Evolutionary conservation across 2,329 filamentous ascomycete genomes (phyloP), one percentile per base, ranked within the genome.

Genomic region (Colletotrichum eleusines): DNA sequence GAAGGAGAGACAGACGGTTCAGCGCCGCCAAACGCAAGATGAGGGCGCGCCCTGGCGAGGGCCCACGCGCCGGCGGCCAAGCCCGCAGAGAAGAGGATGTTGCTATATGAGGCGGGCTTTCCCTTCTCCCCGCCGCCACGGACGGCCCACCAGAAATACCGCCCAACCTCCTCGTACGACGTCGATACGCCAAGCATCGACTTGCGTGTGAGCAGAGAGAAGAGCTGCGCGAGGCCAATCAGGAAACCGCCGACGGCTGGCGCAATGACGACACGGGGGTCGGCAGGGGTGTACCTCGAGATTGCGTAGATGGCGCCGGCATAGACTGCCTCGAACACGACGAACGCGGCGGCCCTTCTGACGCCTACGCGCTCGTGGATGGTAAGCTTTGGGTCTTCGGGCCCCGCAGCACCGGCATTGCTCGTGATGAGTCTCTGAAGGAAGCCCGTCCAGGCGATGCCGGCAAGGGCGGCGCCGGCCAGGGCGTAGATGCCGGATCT

Each of bases 111-210:
- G 18, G 74, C 77, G 20, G 79, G 80, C 63, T 76, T 76, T 9
- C 70, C 71, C 63, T 68, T 66, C 57, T 69, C 60, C 5, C 72
- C 73, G 23, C 76, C 77, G 23, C 80, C 78, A 12, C 77, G 73
- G 54, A 80, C 62, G 2, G 84, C 51, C 76, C 82, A 83, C 81
- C 84, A 86, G 72, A 90, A 82, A 73, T 85, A 83, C 64, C 85
- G 84, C 11, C 89, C 90, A 6, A 86, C 73, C 74, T 92, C 89
- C 75, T 91, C 88, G 74, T 89, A 92, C 0, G 86, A 86, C 1
- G 83, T 83, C 3, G 90, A 92, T 2, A 90, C 86, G 7, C 90
- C 90, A 4, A 93, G 77, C 69, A 90, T 83, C 50, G 83, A 81
- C 28, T 82, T 82, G 31, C 89, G 85, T 42, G 85, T 75, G 14